Conservation (phyloP, 192 early-diverging fungal species). For the Helicostylum pulchrum region DNA sequence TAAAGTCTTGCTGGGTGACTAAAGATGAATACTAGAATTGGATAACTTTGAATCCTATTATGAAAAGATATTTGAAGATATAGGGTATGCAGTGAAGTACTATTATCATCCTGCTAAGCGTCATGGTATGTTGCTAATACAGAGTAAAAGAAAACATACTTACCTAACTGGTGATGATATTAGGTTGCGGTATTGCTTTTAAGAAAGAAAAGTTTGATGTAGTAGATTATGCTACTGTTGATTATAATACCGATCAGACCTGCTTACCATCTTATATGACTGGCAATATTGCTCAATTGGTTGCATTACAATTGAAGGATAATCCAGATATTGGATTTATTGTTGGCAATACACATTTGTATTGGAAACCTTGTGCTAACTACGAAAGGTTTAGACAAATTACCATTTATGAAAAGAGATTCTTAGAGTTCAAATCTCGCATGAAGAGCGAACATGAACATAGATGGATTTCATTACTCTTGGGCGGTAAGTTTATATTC, state of each 20-base stretch:
- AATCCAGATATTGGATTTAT: slow-evolving; percentile 12
- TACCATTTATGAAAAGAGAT: slow-evolving; percentile 11
- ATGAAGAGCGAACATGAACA: not conserved
- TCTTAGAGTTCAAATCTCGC: not conserved
- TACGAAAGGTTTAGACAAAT: slow-evolving; percentile 36
- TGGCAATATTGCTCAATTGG: slow-evolving; percentile 31
- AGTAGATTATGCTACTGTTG: slow-evolving; percentile 11
- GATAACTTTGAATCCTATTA: slow-evolving; percentile 35
- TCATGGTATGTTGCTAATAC: slow-evolving; percentile 20
- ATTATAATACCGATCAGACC: slow-evolving; percentile 23
- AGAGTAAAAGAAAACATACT: not conserved
- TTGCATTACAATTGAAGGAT: slow-evolving; percentile 18
- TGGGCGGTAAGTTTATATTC: slow-evolving; percentile 19
- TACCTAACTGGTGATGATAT: not conserved
- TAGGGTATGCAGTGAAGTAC: slow-evolving; percentile 23
- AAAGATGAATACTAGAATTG: slow-evolving; percentile 22
- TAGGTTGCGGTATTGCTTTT: slow-evolving; percentile 32
- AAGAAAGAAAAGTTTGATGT: slow-evolving; percentile 11
- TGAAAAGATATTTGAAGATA: slow-evolving; percentile 12
- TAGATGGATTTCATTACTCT: slow-evolving; percentile 17
- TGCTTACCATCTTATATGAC: slow-evolving; percentile 24
- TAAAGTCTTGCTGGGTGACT: not conserved
- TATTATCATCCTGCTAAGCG: slow-evolving; percentile 27
- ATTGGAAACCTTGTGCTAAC: slow-evolving; percentile 33
- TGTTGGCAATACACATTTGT: slow-evolving; percentile 38